A percentile compares a stretch with the other conserved stretches of the same genome.
phyloP scores from a whole-genome alignment of 1,284 basidiomycete genomes.

The Quambalaria eucalypti region DNA sequence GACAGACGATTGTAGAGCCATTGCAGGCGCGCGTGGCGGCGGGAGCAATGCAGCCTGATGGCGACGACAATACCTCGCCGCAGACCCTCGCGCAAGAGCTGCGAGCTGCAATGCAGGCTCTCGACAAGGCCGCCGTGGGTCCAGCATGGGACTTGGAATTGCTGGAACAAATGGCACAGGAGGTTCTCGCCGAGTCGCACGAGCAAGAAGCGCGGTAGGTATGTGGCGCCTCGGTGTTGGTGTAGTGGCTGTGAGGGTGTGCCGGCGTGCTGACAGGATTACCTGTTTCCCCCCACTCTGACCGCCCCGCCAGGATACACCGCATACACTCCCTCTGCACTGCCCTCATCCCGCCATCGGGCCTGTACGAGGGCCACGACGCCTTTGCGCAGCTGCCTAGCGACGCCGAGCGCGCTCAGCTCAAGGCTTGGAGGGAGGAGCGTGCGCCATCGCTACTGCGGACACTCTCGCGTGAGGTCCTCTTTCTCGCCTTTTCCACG shows the following conservation, averaged over 20 bases:
- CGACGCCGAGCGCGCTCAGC: neutral
- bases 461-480: neutral
- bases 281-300: neutral
- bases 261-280: neutral
- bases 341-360: neutral
- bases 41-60: too few relatives aligned
- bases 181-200: neutral
- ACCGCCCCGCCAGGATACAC: neutral
- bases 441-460: neutral
- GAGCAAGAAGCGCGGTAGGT: conserved; percentile 1
- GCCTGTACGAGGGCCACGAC: neutral
- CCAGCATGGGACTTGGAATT: neutral
- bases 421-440: neutral
- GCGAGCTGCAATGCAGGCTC: neutral
- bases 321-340: neutral
- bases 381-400: neutral
- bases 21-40: neutral
- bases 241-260: neutral
- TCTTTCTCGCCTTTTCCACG: neutral
- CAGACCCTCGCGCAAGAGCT: neutral
- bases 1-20: neutral
- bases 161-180: neutral
- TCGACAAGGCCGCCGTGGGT: neutral
- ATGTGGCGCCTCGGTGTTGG: neutral
- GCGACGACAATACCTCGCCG: neutral